Evolutionary conservation across 2,329 filamentous ascomycete genomes (phyloP).

Genomic region (Penicillium sp.): DNA sequence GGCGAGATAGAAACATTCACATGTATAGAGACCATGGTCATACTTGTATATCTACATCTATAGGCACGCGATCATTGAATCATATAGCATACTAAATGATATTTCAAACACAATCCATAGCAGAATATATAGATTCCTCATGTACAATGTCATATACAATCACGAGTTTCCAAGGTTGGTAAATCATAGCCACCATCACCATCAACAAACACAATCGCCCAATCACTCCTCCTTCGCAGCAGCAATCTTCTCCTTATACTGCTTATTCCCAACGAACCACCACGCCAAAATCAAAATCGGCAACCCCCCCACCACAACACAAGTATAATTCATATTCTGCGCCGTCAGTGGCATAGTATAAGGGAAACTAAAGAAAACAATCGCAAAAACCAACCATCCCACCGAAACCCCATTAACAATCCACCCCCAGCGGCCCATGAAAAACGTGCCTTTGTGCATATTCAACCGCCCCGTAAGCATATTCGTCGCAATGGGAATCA

Average conservation of each 20-base stretch:
- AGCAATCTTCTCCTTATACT: constrained; percentile 43
- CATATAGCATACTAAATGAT: not conserved
- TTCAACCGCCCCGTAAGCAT: constrained; percentile 47
- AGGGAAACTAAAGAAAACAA: constrained; percentile 53
- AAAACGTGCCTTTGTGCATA: constrained; percentile 50
- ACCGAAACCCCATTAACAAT: constrained; percentile 49
- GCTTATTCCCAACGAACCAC: constrained; percentile 48
- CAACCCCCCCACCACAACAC: constrained; percentile 48
- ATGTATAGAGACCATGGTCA: too few relatives aligned
- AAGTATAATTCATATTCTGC: constrained; percentile 54
- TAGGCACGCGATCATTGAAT: too few relatives aligned
- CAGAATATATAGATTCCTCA: not conserved
- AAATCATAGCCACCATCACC: not conserved
- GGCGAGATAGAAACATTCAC: too few relatives aligned
- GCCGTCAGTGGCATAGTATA: constrained; percentile 38
- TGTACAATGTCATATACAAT: not conserved
- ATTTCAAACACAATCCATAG: not conserved
- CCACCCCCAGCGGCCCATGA: constrained; percentile 45
- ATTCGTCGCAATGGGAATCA: constrained; percentile 51
- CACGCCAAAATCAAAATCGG: constrained; percentile 41
- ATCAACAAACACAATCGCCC: too few relatives aligned
- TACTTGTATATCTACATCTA: too few relatives aligned
- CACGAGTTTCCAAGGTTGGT: too few relatives aligned
- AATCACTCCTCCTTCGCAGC: constrained; percentile 61
- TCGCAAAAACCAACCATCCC: constrained; percentile 52